Evolutionary conservation across 495 filamentous ascomycete genomes (phyloP), one percentile per base, ranked within the genome.

Genomic region (Oleoguttula mirabilis): DNA sequence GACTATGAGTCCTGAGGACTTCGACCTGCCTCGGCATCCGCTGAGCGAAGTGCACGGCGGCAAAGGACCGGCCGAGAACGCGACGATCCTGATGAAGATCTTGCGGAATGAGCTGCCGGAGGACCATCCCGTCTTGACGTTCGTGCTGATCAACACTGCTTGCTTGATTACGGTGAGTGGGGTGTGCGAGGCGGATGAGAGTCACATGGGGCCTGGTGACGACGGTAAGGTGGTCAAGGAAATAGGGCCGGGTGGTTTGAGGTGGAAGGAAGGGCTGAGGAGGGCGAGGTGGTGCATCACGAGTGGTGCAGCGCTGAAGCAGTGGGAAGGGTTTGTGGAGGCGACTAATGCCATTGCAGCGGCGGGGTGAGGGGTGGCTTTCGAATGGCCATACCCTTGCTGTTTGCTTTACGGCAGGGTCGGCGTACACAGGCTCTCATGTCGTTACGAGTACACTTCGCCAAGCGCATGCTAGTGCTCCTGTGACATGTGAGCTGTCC

Each of bases 211-310:
- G 5, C 70, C 74, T 45, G 82, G 82, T 0, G 75, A 80, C 51
- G 75, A 78, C 55, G 79, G 77, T 0, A 60, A 76, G 45, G 85
- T 93, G 20, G 72, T 93, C 45, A 73, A 58, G 22, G 84, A 93
- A 58, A 67, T 76, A 22, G 87, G 87, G 1, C 86, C 87, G 4
- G 86, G 80, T 10, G 84, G 84, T 20, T 75, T 78, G 11, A 70
- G 88, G 47, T 96, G 90, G 92, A 95, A 85, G 65, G 85, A 90
- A 55, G 92, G 88, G 31, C 75, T 94, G 11, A 67, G 88, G 46
- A 70, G 81, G 48, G 92, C 88, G 10, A 70, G 76, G 56, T 88
- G 83, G 79, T 80, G 82, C 0, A 73, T 94, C 14, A 71, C 74
- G 61, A 92, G 81, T 57, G 87, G 87, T 28, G 70, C 75, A 54